Conservation (phyloP, 352 stramenopile species). For the Pythium brachiatum region DNA sequence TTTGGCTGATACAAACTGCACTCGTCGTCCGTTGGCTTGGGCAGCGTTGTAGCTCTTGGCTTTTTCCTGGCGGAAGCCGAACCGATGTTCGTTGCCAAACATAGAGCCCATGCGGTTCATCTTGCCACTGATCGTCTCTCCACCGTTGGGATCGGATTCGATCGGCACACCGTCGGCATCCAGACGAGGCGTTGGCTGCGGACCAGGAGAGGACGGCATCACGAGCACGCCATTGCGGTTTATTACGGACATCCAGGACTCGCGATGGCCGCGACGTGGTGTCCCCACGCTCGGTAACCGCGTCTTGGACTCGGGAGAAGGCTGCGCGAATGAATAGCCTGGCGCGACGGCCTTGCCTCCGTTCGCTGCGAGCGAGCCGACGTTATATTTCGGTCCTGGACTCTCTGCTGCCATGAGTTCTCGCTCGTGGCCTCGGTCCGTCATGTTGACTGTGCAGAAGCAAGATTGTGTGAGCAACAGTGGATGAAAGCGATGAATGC, state of each 20-base stretch:
- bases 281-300: conserved; percentile 52
- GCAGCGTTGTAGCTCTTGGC: conserved; percentile 26
- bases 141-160: conserved; percentile 1
- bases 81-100: conserved; percentile 77
- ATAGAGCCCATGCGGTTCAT: conserved; percentile 32
- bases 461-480: background rate
- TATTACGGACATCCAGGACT: conserved; percentile 81
- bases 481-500: background rate
- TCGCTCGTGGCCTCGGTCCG: conserved; percentile 54
- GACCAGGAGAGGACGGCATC: conserved; percentile 52
- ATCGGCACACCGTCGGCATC: conserved; percentile 2
- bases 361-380: conserved; percentile 50
- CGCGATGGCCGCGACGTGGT: conserved; percentile 54
- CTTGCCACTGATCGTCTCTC: conserved; percentile 4
- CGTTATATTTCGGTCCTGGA: conserved; percentile 84
- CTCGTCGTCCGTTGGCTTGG: conserved; percentile 39
- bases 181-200: conserved; percentile 11
- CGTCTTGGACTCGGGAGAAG: conserved; percentile 48
- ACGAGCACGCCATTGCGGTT: conserved; percentile 81
- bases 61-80: conserved; percentile 52
- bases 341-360: conserved; percentile 49
- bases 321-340: conserved; percentile 65
- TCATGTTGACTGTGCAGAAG: conserved; percentile 53
- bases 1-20: conserved; percentile 73
- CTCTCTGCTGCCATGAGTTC: conserved; percentile 75